Conservation (phyloP, 257 asterid genomes). For the Solanum chaucha region DNA sequence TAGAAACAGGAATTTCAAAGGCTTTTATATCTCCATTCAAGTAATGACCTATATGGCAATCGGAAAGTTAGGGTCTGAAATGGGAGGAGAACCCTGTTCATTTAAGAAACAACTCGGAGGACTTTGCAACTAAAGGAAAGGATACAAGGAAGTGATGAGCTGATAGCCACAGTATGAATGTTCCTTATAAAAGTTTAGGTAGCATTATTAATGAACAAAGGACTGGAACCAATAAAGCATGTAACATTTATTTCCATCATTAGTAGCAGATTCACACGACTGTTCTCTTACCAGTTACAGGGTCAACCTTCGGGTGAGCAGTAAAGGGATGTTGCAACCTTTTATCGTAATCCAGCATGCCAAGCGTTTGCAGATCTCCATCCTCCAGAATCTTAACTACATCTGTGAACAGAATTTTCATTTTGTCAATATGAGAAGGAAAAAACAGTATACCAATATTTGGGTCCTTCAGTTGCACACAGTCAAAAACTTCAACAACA, state of each 20-base stretch:
- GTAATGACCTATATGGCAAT: neutral
- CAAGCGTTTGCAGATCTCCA: slow-evolving; percentile 91
- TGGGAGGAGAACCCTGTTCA: neutral
- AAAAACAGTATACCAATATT: neutral
- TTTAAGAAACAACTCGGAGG: neutral
- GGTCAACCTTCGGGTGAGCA: slow-evolving; percentile 98
- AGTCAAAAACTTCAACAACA: neutral
- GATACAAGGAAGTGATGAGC: neutral
- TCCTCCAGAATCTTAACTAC: slow-evolving; percentile 91
- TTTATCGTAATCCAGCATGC: slow-evolving; percentile 90
- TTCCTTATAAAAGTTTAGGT: neutral
- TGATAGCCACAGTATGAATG: neutral
- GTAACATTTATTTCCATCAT: neutral
- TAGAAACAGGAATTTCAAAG: neutral
- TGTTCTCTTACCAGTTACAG: slow-evolving; percentile 63
- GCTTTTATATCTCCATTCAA: neutral
- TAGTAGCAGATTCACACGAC: neutral
- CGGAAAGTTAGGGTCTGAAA: neutral
- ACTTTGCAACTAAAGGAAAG: neutral
- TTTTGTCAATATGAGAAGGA: neutral
- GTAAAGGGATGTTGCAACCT: slow-evolving; percentile 78
- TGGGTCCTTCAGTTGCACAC: neutral
- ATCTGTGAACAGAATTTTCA: slow-evolving; percentile 28
- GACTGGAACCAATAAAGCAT: neutral
- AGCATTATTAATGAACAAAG: neutral